Conservation (phyloP, 73 alveolate genomes). For the Paramecium sonneborni region DNA sequence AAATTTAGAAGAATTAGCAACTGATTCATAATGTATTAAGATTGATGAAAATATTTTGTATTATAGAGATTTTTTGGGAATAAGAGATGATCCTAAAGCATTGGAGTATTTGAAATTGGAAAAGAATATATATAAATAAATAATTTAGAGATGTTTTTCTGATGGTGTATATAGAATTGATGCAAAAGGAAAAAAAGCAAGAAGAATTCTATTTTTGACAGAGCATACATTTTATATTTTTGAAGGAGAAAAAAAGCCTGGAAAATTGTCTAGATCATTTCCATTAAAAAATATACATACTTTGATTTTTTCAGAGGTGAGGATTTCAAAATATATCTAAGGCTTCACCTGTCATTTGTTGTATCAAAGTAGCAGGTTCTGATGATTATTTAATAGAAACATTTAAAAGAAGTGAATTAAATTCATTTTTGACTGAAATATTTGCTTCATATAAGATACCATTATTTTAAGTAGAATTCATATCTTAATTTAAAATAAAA, state of each 20-base stretch:
- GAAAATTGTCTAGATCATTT: not conserved
- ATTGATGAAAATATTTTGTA: conserved; percentile 4
- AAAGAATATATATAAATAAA: not conserved
- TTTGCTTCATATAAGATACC: not conserved
- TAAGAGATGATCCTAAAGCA: conserved; percentile 14
- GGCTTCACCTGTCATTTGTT: conserved; percentile 48
- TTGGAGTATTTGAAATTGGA: not conserved
- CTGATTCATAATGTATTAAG: not conserved
- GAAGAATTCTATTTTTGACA: conserved; percentile 35
- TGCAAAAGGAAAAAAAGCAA: conserved; percentile 39
- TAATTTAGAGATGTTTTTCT: conserved; percentile 23
- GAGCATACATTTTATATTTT: not conserved
- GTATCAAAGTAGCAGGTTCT: conserved; percentile 20
- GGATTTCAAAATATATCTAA: not conserved
- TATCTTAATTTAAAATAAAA: not conserved
- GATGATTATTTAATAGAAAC: conserved; percentile 54
- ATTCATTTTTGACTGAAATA: conserved; percentile 42
- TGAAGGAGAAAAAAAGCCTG: conserved; percentile 54
- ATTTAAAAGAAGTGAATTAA: conserved; percentile 50
- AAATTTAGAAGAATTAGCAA: not conserved
- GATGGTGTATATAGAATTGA: conserved; percentile 48
- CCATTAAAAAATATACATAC: conserved; percentile 22
- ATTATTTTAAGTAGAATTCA: not conserved
- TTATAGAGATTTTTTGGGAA: not conserved
- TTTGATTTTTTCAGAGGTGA: conserved; percentile 39